Evolutionary conservation across 177 flowering plant genomes (phyloP), one percentile per base, ranked within the genome.

Genomic region (Vitis hybrid): DNA sequence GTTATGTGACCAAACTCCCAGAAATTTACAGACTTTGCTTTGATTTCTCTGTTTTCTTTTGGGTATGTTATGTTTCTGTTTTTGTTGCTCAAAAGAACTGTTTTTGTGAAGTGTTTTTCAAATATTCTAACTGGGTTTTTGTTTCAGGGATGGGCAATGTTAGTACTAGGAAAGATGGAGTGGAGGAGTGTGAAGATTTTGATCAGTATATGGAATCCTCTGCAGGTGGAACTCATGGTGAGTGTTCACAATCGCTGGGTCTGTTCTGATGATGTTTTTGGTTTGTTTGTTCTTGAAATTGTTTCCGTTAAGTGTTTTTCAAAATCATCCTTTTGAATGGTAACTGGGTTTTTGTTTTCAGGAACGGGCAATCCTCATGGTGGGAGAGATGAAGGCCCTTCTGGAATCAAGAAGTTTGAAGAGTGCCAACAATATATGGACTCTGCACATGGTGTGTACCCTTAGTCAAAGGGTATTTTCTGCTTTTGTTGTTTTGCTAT

Each of bases 331-430:
- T 10, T 50, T 48, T 1, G 8, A 26, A 51, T 17, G 52, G 3
- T 51, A 34, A 19, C 51, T 61, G 34, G 61, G 8, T 12, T 59
- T 19, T 30, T 61, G 19, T 51, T 69, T 56, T 11, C 70, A 76
- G 83, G 65, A 45, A 88, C 86, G 92, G 92, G 90, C 65, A 85
- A 88, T 82, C 85, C 73, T 69, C 80, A 78, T 76, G 82, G 70
- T 45, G 76, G 77, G 66, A 73, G 74, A 71, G 86, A 75, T 68
- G 85, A 72, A 30, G 83, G 75, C 48, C 54, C 78, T 68, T 81
- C 83, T 69, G 84, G 83, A 62, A 77, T 50, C 62, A 51, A 48
- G 51, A 62, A 66, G 62, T 50, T 21, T 58, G 81, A 74, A 56
- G 88, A 62, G 52, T 69, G 70, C 32, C 67, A 68, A 18, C 76